Percentiles rank a stretch among this genome's conserved stretches.
Conservation (phyloP, 441 rosid species). For the Adansonia grandidieri region DNA sequence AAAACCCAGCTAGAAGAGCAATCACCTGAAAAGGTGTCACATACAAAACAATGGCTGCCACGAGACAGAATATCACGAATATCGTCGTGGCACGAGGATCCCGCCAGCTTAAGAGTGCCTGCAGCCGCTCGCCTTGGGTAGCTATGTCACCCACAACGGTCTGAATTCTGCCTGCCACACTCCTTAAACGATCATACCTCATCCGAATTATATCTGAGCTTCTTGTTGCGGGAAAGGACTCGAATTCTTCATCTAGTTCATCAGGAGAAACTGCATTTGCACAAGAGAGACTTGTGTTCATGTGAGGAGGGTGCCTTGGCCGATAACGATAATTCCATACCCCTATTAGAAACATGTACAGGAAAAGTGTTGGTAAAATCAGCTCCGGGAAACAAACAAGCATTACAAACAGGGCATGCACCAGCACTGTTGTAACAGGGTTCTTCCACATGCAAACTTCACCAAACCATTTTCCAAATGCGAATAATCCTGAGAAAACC, state of each 20-base stretch:
- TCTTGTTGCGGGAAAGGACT: constrained; percentile 66
- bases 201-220: constrained; percentile 52
- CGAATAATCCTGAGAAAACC: constrained; percentile 66
- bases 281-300: constrained; percentile 73
- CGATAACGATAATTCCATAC: constrained; percentile 80
- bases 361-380: constrained; percentile 74
- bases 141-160: constrained; percentile 91
- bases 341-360: constrained; percentile 80
- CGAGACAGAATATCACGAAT: constrained; percentile 62
- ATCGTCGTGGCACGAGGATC: constrained; percentile 91
- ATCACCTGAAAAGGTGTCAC: constrained; percentile 74
- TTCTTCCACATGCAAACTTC: constrained; percentile 89
- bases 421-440: constrained; percentile 60
- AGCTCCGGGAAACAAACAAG: constrained; percentile 77
- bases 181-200: constrained; percentile 85
- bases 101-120: constrained; percentile 81
- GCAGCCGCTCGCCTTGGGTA: constrained; percentile 88
- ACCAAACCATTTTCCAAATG: constrained; percentile 70
- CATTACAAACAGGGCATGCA: constrained; percentile 64
- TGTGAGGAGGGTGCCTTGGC: constrained; percentile 81
- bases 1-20: constrained; percentile 58
- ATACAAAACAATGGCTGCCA: constrained; percentile 68
- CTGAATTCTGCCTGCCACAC: constrained; percentile 83
- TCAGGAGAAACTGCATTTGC: constrained; percentile 73
- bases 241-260: constrained; percentile 90